Evolutionary conservation across 306 rosid genomes (phyloP), one percentile per base, ranked within the genome.

Genomic region (Astragalus glycyphyllos): DNA sequence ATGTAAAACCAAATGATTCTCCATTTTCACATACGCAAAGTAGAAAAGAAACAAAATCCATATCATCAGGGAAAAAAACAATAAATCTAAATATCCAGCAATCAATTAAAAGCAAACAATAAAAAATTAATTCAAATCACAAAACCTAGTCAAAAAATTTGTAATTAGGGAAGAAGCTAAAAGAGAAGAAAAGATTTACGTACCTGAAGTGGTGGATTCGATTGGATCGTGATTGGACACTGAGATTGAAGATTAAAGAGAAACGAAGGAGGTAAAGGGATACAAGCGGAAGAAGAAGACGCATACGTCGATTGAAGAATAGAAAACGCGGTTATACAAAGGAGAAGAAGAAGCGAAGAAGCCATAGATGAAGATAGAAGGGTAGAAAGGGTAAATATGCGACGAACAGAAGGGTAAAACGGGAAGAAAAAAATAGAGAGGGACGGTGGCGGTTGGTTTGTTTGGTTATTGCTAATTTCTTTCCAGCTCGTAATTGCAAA

Each of bases 121-220:
- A 11, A 67, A 54, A 65, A 57, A 57, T 10, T 4, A 46, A 66
- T 55, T 5, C 71, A 58, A 58, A 58, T 32, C 11, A 35, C 3
- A 45, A 68, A 4, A 38, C 17, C 5, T 26, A 17, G 5, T 9
- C 5, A 49, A 1, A 0, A n/a, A 65, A 16, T 8, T 47, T 48
- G 32, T 62, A 38, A 81, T 48, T 34, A 57, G 54, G 4, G 38
- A 58, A 23, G 29, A 29, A 42, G 5, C 29, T n/a, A 4, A 7
- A 6, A 20, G 32, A 29, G 11, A n/a, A n/a, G 47, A 42, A 13
- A 8, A 29, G 6, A 8, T 53, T 38, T 29, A 5, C 31, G 26
- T 53, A 86, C 98, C 96, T 79, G 89, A 54, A 85, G 73, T 23
- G 96, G 96, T 29, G 83, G 83, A 77, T 68, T 82, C 40, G 88